Conservation (phyloP, 169 alveolate species). For the Blepharisma undulans region DNA sequence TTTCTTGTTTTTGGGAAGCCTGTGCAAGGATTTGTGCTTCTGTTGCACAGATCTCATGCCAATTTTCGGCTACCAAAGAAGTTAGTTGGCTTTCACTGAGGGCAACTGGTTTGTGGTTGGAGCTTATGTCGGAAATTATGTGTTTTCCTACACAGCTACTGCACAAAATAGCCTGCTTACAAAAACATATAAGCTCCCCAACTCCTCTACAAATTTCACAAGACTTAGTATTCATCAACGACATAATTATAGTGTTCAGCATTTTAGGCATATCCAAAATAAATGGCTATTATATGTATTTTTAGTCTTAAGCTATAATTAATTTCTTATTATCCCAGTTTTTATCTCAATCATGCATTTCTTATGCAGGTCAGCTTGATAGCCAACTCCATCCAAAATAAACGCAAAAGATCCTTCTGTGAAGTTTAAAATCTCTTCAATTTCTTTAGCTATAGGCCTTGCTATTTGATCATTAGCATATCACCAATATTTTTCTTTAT, state of each 20-base stretch:
- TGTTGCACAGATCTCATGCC: neutral
- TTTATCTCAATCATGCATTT: neutral
- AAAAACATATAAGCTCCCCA: neutral
- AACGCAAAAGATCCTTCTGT: neutral
- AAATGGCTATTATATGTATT: neutral
- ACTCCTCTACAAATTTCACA: neutral
- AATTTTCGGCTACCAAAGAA: neutral
- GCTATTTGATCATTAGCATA: constrained; percentile 1
- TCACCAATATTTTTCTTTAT: constrained; percentile 20
- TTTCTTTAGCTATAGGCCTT: constrained; percentile 24
- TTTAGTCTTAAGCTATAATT: neutral
- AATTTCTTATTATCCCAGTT: neutral
- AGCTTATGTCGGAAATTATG: neutral
- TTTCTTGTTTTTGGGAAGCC: neutral
- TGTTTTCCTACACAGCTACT: neutral
- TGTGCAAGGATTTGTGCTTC: neutral
- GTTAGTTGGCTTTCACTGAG: neutral
- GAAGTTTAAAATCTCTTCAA: constrained; percentile 17
- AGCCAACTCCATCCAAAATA: neutral
- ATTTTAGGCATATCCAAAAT: neutral
- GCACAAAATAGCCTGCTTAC: neutral
- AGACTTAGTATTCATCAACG: neutral
- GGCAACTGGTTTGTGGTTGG: neutral
- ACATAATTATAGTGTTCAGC: neutral
- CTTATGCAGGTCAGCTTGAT: neutral